Conservation (phyloP, 805 yeast genomes). For the Kluyveromyces nonfermentans region DNA sequence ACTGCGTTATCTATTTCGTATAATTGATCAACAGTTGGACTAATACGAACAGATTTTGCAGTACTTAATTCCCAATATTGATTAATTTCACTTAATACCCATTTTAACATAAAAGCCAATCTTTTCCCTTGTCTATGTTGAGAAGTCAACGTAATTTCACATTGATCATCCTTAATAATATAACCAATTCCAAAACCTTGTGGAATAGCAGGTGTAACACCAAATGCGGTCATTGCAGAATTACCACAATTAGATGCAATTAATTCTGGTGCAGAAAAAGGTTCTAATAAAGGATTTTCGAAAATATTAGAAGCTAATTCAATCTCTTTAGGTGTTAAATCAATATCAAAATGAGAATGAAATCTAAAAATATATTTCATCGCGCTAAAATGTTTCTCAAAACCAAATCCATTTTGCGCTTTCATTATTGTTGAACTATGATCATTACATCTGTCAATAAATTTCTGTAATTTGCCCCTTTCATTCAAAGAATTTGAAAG, state of each 20-base stretch:
- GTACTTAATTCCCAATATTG: conserved; percentile 31
- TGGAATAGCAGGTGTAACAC: conserved; percentile 80
- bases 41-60: conserved; percentile 13
- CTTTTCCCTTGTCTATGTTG: conserved; percentile 81
- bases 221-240: conserved; percentile 77
- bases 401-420: conserved; percentile 57
- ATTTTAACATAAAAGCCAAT: conserved; percentile 61
- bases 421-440: conserved; percentile 41
- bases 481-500: conserved; percentile 46
- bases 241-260: conserved; percentile 80
- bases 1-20: conserved; percentile 31
- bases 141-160: conserved; percentile 75
- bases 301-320: conserved; percentile 37
- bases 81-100: conserved; percentile 55
- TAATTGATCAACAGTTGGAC: conserved; percentile 22
- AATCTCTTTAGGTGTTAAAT: conserved; percentile 12
- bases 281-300: conserved; percentile 30
- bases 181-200: conserved; percentile 93
- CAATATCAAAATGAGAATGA: conserved; percentile 30
- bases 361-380: conserved; percentile 44
- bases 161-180: conserved; percentile 71
- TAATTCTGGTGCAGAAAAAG: conserved; percentile 34
- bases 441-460: conserved; percentile 40
- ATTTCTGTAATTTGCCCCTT: conserved; percentile 35
- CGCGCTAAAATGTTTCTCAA: conserved; percentile 64